A percentile compares a stretch with the other conserved stretches of the same genome.
phyloP scores from a whole-genome alignment of 1,284 basidiomycete genomes.

The Cerrena zonata region DNA sequence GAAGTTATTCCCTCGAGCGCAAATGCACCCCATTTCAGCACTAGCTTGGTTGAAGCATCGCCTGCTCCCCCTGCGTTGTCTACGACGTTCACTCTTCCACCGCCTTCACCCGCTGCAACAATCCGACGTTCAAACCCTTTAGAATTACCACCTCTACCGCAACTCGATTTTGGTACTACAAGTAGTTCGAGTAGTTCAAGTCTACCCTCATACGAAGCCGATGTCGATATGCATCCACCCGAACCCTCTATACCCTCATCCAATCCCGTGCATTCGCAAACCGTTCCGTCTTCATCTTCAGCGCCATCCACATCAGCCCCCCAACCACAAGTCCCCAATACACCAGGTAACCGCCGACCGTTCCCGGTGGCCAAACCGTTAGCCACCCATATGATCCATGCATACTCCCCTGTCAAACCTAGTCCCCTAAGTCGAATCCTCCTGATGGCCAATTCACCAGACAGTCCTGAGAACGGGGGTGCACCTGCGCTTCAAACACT shows the following conservation, averaged over 20 bases:
- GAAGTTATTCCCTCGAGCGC: constrained; percentile 49
- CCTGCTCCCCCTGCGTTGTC: constrained; percentile 33
- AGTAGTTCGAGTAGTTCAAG: constrained; percentile 13
- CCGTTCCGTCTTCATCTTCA: constrained; percentile 8
- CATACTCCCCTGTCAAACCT: constrained; percentile 71
- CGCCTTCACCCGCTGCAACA: constrained; percentile 57
- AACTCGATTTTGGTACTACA: too few relatives aligned
- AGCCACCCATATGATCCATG: constrained; percentile 63
- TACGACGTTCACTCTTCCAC: constrained; percentile 65
- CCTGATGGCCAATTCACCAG: constrained; percentile 59
- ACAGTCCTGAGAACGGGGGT: constrained; percentile 30
- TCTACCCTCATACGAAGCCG: background rate
- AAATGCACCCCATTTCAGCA: constrained; percentile 23
- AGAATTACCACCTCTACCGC: constrained; percentile 16
- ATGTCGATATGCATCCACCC: background rate
- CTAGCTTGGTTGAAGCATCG: constrained; percentile 15
- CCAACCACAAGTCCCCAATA: constrained; percentile 16
- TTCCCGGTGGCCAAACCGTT: constrained; percentile 69
- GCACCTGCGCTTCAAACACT: constrained; percentile 24
- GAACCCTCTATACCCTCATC: constrained; percentile 8
- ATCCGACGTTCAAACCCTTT: constrained; percentile 25
- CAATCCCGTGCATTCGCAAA: too few relatives aligned
- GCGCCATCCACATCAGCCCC: constrained; percentile 1
- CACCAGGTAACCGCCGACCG: constrained; percentile 28
- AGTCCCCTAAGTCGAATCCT: constrained; percentile 72